These are phyloP conservation scores for Mycena vulgaris DNA, from an alignment of 768 basidiomycete genomes.

Conservation along the genomic window DNA sequence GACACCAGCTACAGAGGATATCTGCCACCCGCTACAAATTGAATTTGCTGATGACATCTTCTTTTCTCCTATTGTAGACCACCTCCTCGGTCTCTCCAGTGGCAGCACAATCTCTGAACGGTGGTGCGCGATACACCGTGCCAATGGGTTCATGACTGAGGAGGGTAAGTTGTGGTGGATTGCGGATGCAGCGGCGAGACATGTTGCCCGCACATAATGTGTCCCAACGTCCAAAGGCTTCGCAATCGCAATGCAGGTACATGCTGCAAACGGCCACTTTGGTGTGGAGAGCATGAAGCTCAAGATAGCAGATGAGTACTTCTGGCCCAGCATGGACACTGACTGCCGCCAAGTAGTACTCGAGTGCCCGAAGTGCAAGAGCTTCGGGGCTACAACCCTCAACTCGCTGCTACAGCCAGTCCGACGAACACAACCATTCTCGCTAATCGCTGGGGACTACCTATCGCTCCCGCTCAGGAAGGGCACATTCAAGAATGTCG, in stretches of 20 bases:
- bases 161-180: slow-evolving; percentile 27
- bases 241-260: slow-evolving; percentile 16
- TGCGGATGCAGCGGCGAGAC: slow-evolving; percentile 8
- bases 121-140: slow-evolving; percentile 1
- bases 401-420: too few relatives aligned
- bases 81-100: slow-evolving; percentile 11
- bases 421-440: too few relatives aligned
- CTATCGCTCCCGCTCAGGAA: too few relatives aligned
- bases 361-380: too few relatives aligned
- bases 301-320: too few relatives aligned
- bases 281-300: slow-evolving; percentile 41
- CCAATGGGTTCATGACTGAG: slow-evolving; percentile 15
- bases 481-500: too few relatives aligned
- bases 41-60: slow-evolving; percentile 36
- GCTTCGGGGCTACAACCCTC: too few relatives aligned
- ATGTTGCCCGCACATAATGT: slow-evolving; percentile 14
- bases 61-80: slow-evolving; percentile 27
- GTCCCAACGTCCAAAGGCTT: slow-evolving; percentile 26
- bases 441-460: too few relatives aligned
- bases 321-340: too few relatives aligned
- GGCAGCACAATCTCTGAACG: slow-evolving; percentile 30
- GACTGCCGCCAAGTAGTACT: too few relatives aligned
- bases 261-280: slow-evolving; percentile 41
- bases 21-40: slow-evolving; percentile 20
- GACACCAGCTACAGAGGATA: not conserved